Base-by-base conservation (phyloP, 768 basidiomycete species). In the Tephrocybe sp. region DNA sequence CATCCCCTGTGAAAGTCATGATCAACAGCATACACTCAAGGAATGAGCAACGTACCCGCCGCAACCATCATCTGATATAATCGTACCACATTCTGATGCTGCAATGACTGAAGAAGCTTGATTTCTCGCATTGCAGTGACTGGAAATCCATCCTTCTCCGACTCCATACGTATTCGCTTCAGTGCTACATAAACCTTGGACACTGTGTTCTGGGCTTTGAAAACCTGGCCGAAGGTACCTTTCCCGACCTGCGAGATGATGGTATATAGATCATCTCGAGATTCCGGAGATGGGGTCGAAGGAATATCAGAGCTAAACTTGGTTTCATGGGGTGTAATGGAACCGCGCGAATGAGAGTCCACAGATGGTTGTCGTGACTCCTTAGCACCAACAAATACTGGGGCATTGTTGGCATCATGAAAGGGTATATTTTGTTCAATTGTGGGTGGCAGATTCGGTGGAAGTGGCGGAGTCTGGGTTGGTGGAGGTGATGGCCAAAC, bases 51-150 rank as follows among this genome's bases (percentile, higher is more conserved):
- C 80, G 56, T 58, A 94, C 97, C 94, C 58, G 91, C 90, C 0
- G 94, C 92, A 6, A 98, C 94, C 88, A 99, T 94, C 94, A 99
- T 99, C 69, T 99, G 97, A 56, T 88, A 84, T 30, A 99, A 71
- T 42, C 78, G 78, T 36, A 99, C 83, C 36, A 99, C 81, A 61
- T 99, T 99, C 31, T 78, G 77, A 65, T 99, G 95, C 51, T 83
- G 77, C 42, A 99, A 68, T 5, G 86, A 90, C 63, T 99, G 97
- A 25, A 99, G 70, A 33, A 99, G 80, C 63, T 98, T 99, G 69
- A 99, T 97, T 70, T 99, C 97, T 42, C 97, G 82, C 88, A 98
- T 95, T 1, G 97, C 94, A 23, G 97, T 99, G 6, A 99, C 92
- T 12, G 97, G 97, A 67, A 99, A 99, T 0, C 97, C 97, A 63